Conservation (phyloP, 1,139 yeast genomes). For the Scheffersomyces segobiensis region DNA sequence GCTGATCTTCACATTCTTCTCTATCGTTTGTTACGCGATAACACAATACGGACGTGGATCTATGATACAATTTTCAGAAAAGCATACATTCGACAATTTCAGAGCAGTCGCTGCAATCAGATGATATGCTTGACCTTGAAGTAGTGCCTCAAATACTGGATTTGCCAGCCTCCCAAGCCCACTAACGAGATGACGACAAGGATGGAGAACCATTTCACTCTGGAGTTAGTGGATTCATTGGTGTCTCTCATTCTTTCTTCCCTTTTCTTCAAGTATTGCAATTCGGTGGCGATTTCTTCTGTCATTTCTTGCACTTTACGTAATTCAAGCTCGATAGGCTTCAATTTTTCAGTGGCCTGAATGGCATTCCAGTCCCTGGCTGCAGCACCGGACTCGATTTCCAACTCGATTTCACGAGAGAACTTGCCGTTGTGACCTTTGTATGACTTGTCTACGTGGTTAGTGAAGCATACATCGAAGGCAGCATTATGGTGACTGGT, state of each 20-base stretch:
- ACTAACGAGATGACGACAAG: slow-evolving; percentile 66
- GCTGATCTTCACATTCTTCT: background rate
- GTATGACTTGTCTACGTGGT: slow-evolving; percentile 44
- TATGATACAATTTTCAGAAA: background rate
- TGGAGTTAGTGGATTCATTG: slow-evolving; percentile 86
- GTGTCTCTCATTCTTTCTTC: slow-evolving; percentile 95
- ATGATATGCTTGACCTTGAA: slow-evolving; percentile 94
- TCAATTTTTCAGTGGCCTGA: slow-evolving; percentile 89
- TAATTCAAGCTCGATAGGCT: slow-evolving; percentile 88
- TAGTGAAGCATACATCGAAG: slow-evolving; percentile 88
- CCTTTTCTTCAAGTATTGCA: slow-evolving; percentile 80
- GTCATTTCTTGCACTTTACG: slow-evolving; percentile 82
- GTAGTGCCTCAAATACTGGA: slow-evolving; percentile 85
- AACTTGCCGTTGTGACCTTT: slow-evolving; percentile 16
- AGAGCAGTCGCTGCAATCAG: slow-evolving; percentile 27
- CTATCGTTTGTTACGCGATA: background rate
- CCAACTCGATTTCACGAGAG: slow-evolving; percentile 75
- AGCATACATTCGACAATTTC: background rate
- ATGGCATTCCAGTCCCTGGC: slow-evolving; percentile 98
- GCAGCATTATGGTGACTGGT: slow-evolving; percentile 82
- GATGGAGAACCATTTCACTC: slow-evolving; percentile 84
- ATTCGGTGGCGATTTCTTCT: slow-evolving; percentile 73
- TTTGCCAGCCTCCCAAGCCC: slow-evolving; percentile 88
- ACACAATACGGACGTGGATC: background rate
- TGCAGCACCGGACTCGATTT: slow-evolving; percentile 92